Percentiles rank a stretch among this genome's conserved stretches.
phyloP scores from a whole-genome alignment of 1,139 yeast species.

The Taiozyma sp. region DNA sequence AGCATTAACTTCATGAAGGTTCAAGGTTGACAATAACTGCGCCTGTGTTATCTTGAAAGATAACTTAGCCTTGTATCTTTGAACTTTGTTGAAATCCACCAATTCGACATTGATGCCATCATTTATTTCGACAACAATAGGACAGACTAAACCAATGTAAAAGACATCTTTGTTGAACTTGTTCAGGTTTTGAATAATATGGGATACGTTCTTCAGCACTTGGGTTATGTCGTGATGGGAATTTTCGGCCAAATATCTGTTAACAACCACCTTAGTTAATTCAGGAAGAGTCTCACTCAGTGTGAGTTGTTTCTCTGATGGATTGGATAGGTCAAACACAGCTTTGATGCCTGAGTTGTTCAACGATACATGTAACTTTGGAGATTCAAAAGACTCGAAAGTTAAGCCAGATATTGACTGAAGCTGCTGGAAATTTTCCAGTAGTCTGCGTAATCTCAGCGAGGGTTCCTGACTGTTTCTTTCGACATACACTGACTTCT shows the following conservation, averaged over 20 bases:
- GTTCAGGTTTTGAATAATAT: constrained; percentile 1
- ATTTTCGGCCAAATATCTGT: constrained; percentile 1
- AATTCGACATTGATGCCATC: constrained; percentile 10
- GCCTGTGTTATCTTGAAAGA: constrained; percentile 7
- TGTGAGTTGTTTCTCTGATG: constrained; percentile 1
- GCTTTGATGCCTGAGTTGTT: constrained; percentile 5
- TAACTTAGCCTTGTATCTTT: constrained; percentile 14
- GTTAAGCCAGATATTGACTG: constrained; percentile 22
- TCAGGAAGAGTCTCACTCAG: constrained; percentile 7
- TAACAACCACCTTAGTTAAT: constrained; percentile 4
- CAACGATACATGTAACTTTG: constrained; percentile 11
- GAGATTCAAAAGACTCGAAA: constrained; percentile 16
- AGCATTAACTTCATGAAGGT: constrained; percentile 2
- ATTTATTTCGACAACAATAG: constrained; percentile 3
- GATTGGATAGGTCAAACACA: constrained; percentile 8
- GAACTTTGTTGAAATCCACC: constrained; percentile 10
- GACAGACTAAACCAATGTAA: constrained; percentile 11
- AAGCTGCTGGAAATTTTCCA: constrained; percentile 14
- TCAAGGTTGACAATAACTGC: constrained; percentile 4
- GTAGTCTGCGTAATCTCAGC: constrained; percentile 16
- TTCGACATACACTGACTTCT: constrained; percentile 11
- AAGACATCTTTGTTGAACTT: constrained; percentile 14
- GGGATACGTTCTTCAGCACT: constrained; percentile 1
- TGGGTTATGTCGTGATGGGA: neutral
- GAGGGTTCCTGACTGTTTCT: constrained; percentile 20